A percentile compares a stretch with the other conserved stretches of the same genome.
These are phyloP conservation scores for Grifola frondosa DNA, from an alignment of 1,284 basidiomycete species.

Conservation along the genomic window DNA sequence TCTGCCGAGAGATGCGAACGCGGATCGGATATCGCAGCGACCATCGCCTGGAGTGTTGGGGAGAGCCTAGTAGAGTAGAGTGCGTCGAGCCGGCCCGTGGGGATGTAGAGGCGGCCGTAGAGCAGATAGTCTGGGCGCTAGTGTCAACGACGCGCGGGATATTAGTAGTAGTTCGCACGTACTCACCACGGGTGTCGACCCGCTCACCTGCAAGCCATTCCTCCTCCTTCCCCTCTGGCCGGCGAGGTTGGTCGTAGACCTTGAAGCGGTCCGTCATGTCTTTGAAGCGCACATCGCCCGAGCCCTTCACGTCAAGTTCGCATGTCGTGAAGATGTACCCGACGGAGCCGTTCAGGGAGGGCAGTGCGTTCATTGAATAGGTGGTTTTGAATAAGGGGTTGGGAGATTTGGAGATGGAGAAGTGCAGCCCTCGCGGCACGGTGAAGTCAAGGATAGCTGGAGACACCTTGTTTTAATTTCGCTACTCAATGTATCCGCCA, in stretches of 20 bases:
- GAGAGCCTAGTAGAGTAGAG: conserved; percentile 82
- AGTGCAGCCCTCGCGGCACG: conserved; percentile 75
- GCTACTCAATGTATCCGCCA: too few species aligned
- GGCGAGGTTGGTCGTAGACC: conserved; percentile 75
- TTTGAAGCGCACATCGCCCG: conserved; percentile 79
- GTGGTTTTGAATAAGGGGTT: conserved; percentile 89
- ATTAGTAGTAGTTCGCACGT: conserved; percentile 2
- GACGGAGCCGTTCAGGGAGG: conserved; percentile 88
- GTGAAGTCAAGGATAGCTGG: conserved; percentile 86
- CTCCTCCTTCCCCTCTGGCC: conserved; percentile 73
- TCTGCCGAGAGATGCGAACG: conserved; percentile 48
- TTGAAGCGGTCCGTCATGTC: conserved; percentile 86
- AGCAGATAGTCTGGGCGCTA: conserved; percentile 74
- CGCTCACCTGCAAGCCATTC: conserved; percentile 78
- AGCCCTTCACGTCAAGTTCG: conserved; percentile 69
- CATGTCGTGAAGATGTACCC: conserved; percentile 93
- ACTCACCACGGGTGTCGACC: conserved; percentile 75
- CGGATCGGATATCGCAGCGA: conserved; percentile 77
- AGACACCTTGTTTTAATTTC: too few species aligned
- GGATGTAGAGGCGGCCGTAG: conserved; percentile 91
- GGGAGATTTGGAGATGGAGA: conserved; percentile 87
- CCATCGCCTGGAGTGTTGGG: conserved; percentile 67
- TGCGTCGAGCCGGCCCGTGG: conserved; percentile 85
- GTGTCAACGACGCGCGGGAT: conserved; percentile 14
- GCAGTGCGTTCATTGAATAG: conserved; percentile 89